A percentile compares a stretch with the other conserved stretches of the same genome.
These are phyloP conservation scores for Vigna radiata DNA, from an alignment of 306 rosid genomes.

Conservation along the genomic window DNA sequence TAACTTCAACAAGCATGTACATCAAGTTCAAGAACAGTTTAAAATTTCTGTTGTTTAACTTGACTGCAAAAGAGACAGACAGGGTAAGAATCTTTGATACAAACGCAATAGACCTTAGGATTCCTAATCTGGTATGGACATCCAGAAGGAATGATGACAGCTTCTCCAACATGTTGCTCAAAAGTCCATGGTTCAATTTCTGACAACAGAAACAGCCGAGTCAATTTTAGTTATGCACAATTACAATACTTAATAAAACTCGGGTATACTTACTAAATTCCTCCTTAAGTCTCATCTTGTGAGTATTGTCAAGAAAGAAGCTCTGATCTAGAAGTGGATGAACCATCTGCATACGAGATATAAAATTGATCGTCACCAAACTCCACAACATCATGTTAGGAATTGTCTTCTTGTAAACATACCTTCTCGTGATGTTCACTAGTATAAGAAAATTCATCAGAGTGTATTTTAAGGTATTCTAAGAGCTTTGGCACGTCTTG, in stretches of 20 bases:
- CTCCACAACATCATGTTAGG: conserved; percentile 30
- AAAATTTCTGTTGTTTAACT: conserved; percentile 2
- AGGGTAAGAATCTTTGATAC: conserved; percentile 7
- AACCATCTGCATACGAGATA: conserved; percentile 66
- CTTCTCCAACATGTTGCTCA: conserved; percentile 92
- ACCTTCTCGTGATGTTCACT: conserved; percentile 62
- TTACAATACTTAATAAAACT: conserved; percentile 30
- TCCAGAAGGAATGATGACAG: conserved; percentile 97
- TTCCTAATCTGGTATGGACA: conserved; percentile 93
- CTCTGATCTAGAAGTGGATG: conserved; percentile 93
- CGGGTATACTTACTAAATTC: conserved; percentile 70
- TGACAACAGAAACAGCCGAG: conserved; percentile 45
- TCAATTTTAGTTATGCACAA: conserved; percentile 37
- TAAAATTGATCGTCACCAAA: conserved; percentile 29
- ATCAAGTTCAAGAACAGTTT: conserved; percentile 27
- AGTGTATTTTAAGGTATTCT: conserved; percentile 78
- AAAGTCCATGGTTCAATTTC: conserved; percentile 99
- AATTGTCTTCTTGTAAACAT: conserved; percentile 46
- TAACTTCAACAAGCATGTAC: conserved; percentile 3
- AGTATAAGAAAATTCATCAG: conserved; percentile 55
- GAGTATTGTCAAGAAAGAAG: conserved; percentile 73
- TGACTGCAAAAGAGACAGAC: not conserved
- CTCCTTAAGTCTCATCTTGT: conserved; percentile 86
- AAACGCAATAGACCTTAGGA: conserved; percentile 70
- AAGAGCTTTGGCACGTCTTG: conserved; percentile 90